A percentile compares a stretch with the other conserved stretches of the same genome.
These are phyloP conservation scores for Novymonas esmeraldas DNA, from an alignment of 208 protist species.

Conservation along the genomic window DNA sequence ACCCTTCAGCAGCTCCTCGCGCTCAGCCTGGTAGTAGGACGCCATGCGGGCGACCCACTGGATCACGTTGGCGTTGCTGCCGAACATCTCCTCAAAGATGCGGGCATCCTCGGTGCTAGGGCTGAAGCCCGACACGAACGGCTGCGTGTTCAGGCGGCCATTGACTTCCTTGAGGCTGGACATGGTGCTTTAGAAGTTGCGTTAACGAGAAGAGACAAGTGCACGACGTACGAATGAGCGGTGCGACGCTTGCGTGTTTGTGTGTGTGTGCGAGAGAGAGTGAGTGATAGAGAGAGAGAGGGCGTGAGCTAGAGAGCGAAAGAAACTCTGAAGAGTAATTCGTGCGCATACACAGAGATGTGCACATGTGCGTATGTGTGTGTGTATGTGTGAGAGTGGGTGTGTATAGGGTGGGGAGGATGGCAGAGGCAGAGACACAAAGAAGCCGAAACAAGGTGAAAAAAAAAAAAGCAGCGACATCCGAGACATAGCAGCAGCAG, in stretches of 20 bases:
- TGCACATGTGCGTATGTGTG: background rate
- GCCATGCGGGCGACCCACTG: conserved; percentile 92
- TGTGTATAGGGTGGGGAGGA: background rate
- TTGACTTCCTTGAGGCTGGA: conserved; percentile 88
- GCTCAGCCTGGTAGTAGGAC: conserved; percentile 90
- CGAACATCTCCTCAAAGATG: conserved; percentile 89
- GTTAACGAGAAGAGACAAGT: conserved; percentile 12
- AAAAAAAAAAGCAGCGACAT: too few relatives aligned
- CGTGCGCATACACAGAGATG: too few relatives aligned
- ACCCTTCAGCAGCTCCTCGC: conserved; percentile 57
- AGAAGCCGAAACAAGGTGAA: too few relatives aligned
- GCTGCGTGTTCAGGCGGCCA: conserved; percentile 75
- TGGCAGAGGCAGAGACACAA: too few relatives aligned
- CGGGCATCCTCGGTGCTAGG: conserved; percentile 86
- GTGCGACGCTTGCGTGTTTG: background rate
- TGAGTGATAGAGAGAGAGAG: background rate
- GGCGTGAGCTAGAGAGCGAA: background rate
- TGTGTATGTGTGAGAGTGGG: background rate
- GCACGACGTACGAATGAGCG: background rate
- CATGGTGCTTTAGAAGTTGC: conserved; percentile 37
- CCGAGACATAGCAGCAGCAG: too few relatives aligned
- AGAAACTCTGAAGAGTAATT: too few relatives aligned
- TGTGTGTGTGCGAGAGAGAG: background rate
- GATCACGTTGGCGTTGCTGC: conserved; percentile 68
- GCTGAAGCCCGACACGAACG: conserved; percentile 82